Evolutionary conservation across 495 filamentous ascomycete species (phyloP).

Genomic region (Sordaria brevicollis): DNA sequence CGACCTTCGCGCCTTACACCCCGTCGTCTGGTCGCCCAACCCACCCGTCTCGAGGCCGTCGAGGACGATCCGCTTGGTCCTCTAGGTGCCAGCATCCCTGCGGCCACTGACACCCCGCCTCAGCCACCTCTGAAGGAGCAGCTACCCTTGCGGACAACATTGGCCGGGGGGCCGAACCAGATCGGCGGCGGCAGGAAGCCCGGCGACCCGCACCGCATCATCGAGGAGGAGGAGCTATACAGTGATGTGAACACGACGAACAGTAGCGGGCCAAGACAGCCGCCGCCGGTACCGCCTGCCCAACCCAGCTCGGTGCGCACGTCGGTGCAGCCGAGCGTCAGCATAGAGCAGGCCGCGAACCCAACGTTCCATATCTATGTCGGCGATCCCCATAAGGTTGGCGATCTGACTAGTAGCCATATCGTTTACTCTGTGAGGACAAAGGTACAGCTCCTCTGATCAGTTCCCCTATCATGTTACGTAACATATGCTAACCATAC

Average conservation of each 20-base stretch:
- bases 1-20: slow-evolving; percentile 36
- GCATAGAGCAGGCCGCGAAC: slow-evolving; percentile 79
- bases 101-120: slow-evolving; percentile 43
- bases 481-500: background rate
- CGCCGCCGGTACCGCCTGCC: slow-evolving; percentile 67
- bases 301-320: slow-evolving; percentile 39
- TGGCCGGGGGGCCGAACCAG: slow-evolving; percentile 14
- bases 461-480: background rate
- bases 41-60: slow-evolving; percentile 76
- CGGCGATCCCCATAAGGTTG: slow-evolving; percentile 95
- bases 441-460: slow-evolving; percentile 47
- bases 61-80: slow-evolving; percentile 81
- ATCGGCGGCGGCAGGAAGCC: slow-evolving; percentile 29
- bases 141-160: slow-evolving; percentile 46
- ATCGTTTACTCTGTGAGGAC: slow-evolving; percentile 95
- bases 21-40: slow-evolving; percentile 69
- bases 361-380: slow-evolving; percentile 88
- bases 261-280: slow-evolving; percentile 52
- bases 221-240: slow-evolving; percentile 54
- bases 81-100: slow-evolving; percentile 66
- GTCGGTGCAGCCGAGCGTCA: slow-evolving; percentile 70
- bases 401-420: slow-evolving; percentile 90
- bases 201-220: slow-evolving; percentile 44
- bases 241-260: slow-evolving; percentile 21
- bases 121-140: slow-evolving; percentile 82